phyloP scores from a whole-genome alignment of 441 rosid genomes.

The Adansonia grandidieri region DNA sequence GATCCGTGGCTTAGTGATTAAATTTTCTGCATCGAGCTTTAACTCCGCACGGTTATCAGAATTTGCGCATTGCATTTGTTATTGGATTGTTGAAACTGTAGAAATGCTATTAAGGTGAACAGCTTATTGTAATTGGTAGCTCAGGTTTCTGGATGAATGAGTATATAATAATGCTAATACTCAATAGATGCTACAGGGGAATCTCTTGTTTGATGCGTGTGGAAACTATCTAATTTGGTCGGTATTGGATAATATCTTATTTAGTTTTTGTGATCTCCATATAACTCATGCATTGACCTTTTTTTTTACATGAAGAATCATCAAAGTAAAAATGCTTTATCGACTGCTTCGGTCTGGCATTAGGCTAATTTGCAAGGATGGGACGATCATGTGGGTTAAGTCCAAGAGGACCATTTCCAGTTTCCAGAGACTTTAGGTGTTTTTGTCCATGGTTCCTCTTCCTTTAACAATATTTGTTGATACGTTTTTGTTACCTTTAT shows the following conservation, averaged over 20 bases:
- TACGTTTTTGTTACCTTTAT: neutral
- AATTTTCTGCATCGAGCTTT: neutral
- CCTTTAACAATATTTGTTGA: neutral
- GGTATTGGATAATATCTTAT: neutral
- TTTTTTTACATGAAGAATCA: neutral
- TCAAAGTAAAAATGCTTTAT: neutral
- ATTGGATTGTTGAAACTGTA: constrained; percentile 3
- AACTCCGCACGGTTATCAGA: neutral
- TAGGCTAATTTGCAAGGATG: neutral
- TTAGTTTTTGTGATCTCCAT: neutral
- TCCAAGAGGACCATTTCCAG: neutral
- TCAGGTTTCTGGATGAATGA: neutral
- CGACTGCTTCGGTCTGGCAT: neutral
- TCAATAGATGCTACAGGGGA: constrained; percentile 9
- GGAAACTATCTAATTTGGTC: constrained; percentile 9
- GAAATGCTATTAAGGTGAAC: neutral
- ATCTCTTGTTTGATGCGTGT: neutral
- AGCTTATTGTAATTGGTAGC: constrained; percentile 11
- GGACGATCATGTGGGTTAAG: neutral
- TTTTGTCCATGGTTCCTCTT: neutral
- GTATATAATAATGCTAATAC: neutral
- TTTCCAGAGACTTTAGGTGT: neutral
- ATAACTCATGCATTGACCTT: neutral
- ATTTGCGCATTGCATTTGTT: neutral
- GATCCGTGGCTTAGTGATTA: neutral